A percentile compares a stretch with the other conserved stretches of the same genome.
Conservation (phyloP, 306 rosid genomes). For the Begonia peltatifolia region DNA sequence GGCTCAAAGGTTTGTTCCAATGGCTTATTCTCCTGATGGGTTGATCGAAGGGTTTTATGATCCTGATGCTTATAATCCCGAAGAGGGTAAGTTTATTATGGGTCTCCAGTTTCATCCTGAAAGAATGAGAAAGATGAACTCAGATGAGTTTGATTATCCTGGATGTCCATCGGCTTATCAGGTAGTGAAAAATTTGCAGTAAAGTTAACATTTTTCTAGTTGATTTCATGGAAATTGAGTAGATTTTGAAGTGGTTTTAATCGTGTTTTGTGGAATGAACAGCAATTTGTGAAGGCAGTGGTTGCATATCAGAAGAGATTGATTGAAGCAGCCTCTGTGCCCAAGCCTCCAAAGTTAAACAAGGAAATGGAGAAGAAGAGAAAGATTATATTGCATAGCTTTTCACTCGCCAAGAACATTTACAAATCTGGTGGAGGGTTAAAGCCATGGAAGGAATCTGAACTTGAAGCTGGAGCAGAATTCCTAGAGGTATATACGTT, state of each 20-base stretch:
- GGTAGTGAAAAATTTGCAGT: slow-evolving; percentile 17
- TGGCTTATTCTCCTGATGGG: slow-evolving; percentile 78
- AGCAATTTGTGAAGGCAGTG: slow-evolving; percentile 91
- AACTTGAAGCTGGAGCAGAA: slow-evolving; percentile 68
- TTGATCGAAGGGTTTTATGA: slow-evolving; percentile 84
- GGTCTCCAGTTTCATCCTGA: slow-evolving; percentile 95
- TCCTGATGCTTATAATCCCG: slow-evolving; percentile 76
- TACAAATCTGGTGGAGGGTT: slow-evolving; percentile 30
- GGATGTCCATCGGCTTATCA: slow-evolving; percentile 82
- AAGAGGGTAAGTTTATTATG: slow-evolving; percentile 89
- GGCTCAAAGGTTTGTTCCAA: slow-evolving; percentile 74
- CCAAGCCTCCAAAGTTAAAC: slow-evolving; percentile 35
- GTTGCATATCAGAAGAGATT: slow-evolving; percentile 62
- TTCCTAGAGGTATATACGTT: slow-evolving; percentile 63
- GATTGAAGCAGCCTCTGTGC: slow-evolving; percentile 18
- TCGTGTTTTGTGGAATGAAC: background rate
- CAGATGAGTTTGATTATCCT: slow-evolving; percentile 77
- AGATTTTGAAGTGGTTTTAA: too few species aligned
- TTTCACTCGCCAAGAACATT: slow-evolving; percentile 61
- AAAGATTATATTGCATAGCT: slow-evolving; percentile 44
- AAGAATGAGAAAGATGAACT: slow-evolving; percentile 57
- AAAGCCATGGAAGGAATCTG: slow-evolving; percentile 36
- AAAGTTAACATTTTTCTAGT: background rate
- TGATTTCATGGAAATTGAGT: too few species aligned
- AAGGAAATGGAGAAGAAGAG: slow-evolving; percentile 63